Evolutionary conservation across 805 yeast genomes (phyloP).

Genomic region (Pichia ethanolica): DNA sequence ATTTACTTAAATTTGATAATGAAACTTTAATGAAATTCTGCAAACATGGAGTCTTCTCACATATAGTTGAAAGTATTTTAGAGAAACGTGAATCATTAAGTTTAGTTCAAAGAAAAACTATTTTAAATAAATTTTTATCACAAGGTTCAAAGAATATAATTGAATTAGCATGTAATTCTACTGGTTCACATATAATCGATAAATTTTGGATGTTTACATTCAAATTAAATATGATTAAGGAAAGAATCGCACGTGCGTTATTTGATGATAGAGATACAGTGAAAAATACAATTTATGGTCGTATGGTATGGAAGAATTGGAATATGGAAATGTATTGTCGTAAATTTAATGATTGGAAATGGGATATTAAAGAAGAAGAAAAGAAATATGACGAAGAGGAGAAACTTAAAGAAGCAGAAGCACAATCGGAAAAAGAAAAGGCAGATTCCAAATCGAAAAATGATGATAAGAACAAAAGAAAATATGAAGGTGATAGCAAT

Average conservation of each 20-base stretch:
- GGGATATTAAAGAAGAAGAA: constrained; percentile 47
- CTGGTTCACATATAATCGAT: constrained; percentile 89
- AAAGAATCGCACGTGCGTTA: constrained; percentile 70
- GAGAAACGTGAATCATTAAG: constrained; percentile 36
- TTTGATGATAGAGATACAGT: constrained; percentile 53
- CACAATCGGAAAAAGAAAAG: not conserved
- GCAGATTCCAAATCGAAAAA: not conserved
- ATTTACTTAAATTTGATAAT: constrained; percentile 51
- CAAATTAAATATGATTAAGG: constrained; percentile 75
- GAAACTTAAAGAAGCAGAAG: constrained; percentile 1
- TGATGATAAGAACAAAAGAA: not conserved
- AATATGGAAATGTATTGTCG: constrained; percentile 69
- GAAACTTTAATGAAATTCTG: constrained; percentile 68
- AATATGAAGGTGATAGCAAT: not conserved
- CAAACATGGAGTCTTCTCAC: constrained; percentile 85
- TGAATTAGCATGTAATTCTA: constrained; percentile 69
- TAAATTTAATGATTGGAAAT: constrained; percentile 79
- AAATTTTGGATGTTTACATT: constrained; percentile 73
- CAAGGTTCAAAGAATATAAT: constrained; percentile 60
- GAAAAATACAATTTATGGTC: constrained; percentile 82
- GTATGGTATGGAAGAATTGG: constrained; percentile 95
- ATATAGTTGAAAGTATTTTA: constrained; percentile 68
- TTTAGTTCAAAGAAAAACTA: constrained; percentile 47
- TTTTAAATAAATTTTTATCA: constrained; percentile 52
- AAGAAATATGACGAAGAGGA: constrained; percentile 21